phyloP scores from a whole-genome alignment of 176 grass and related monocot species.

The Themeda triandra region DNA sequence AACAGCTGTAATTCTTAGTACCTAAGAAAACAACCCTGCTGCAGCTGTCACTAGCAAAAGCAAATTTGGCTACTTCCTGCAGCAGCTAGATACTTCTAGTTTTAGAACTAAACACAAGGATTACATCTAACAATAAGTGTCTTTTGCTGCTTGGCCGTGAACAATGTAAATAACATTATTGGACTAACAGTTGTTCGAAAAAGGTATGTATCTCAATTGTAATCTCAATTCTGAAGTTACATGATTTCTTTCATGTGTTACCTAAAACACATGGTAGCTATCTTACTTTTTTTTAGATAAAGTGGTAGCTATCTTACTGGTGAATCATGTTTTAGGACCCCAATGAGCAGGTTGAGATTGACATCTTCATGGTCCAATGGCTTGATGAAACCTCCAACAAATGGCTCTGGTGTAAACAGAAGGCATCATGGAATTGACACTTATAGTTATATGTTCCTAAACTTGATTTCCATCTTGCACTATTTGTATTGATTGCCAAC shows the following conservation, averaged over 20 bases:
- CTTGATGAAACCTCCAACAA: conserved; percentile 93
- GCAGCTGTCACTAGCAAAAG: no score
- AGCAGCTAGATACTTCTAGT: no score
- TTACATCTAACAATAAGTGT: no score
- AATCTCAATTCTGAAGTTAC: background rate
- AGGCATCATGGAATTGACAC: conserved; percentile 30
- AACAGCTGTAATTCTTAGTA: no score
- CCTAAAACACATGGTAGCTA: background rate
- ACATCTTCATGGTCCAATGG: conserved; percentile 90
- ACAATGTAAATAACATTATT: conserved; percentile 78
- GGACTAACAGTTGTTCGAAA: conserved; percentile 65
- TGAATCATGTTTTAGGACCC: conserved; percentile 53
- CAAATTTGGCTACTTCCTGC: no score
- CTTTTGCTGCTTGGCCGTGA: conserved; percentile 65
- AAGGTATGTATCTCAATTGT: conserved; percentile 43
- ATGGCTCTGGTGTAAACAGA: conserved; percentile 98
- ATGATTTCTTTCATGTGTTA: background rate
- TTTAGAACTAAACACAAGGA: no score
- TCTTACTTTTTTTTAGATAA: no score
- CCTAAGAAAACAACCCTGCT: no score
- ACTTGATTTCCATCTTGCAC: background rate
- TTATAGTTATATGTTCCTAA: background rate
- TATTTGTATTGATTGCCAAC: background rate
- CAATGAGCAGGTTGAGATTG: conserved; percentile 61
- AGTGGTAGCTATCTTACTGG: background rate